Base-by-base conservation (phyloP, 2,329 filamentous ascomycete species). In the Botryotinia calthae region DNA sequence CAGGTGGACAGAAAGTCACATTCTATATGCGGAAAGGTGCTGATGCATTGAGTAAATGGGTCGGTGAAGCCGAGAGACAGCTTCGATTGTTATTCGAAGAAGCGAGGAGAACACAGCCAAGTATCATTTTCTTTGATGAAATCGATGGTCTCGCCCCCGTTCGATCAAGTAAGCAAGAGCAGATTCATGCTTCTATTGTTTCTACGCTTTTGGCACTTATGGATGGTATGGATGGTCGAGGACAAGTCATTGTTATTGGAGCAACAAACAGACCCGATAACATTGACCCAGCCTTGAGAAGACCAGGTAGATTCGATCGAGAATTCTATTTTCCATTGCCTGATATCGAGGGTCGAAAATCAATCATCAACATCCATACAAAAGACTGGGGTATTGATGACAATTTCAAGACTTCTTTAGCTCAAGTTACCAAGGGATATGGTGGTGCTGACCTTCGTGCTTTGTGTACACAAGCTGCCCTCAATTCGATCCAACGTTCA, bases 11-110 rank as follows among this genome's bases (percentile, higher is more conserved):
- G 77, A 98, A 98, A 81, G 96, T 99, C 76, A 98, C 95, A 0
- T 99, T 99, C 79, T 99, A 98, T 83, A 99, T 99, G 96, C 92
- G 96, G 74, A 99, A 99, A 83, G 97, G 96, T 81, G 97, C 96
- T 37, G 96, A 99, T 86, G 95, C 95, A 25, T 85, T 99, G 75
- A 98, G 95, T 82, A 99, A 99, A 83, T 99, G 96, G 96, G 96
- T 99, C 70, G 96, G 96, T 80, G 96, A 99, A 83, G 96, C 97
- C 16, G 96, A 99, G 83, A 92, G 95, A 82, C 96, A 99, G 81
- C 88, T 99, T 71, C 91, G 96, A 63, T 84, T 98, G 73, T 87
- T 99, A 8, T 99, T 99, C 76, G 96, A 98, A 79, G 96, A 99
- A 82, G 96, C 96, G 25, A 89, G 95, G 75, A 96, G 94, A 81